Percentiles rank a stretch among this genome's conserved stretches.
Conservation (phyloP, 1,139 yeast species). For the Blastobotrys persicus region DNA sequence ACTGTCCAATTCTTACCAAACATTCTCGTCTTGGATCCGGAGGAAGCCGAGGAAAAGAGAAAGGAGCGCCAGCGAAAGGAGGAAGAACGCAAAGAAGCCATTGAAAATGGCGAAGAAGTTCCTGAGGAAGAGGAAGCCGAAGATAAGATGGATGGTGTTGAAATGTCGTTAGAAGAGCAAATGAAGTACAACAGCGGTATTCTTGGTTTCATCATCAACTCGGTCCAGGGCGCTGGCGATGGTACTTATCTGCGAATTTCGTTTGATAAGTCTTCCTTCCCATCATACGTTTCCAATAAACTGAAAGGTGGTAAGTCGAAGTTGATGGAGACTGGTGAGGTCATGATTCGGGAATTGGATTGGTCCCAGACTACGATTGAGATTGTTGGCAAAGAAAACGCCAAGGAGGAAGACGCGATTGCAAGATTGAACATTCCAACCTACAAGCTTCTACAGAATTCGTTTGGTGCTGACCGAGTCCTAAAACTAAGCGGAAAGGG, state of each 20-base stretch:
- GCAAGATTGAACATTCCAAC: constrained; percentile 71
- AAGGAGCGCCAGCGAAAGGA: constrained; percentile 31
- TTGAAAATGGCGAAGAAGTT: constrained; percentile 31
- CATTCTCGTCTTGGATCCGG: constrained; percentile 70
- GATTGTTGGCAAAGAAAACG: constrained; percentile 51
- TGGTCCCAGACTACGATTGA: constrained; percentile 67
- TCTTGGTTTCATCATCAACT: constrained; percentile 60
- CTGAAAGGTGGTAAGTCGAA: constrained; percentile 41
- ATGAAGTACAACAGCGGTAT: constrained; percentile 70
- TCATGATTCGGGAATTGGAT: constrained; percentile 68
- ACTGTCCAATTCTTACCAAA: constrained; percentile 79
- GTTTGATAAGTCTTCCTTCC: constrained; percentile 70
- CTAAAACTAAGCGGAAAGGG: constrained; percentile 47
- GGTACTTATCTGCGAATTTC: constrained; percentile 66
- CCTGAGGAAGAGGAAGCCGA: constrained; percentile 34
- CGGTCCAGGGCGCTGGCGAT: constrained; percentile 44
- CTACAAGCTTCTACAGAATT: constrained; percentile 59
- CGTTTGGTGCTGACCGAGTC: constrained; percentile 58
- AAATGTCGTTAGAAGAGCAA: constrained; percentile 58
- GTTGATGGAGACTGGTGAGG: constrained; percentile 68
- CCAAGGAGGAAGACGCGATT: constrained; percentile 49
- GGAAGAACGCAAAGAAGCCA: constrained; percentile 35
- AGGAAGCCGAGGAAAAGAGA: constrained; percentile 61
- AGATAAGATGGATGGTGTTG: constrained; percentile 44
- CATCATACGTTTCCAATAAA: constrained; percentile 55